These are phyloP conservation scores for Paecilomyces sp. DNA, from an alignment of 2,329 filamentous ascomycete species.

Conservation along the genomic window DNA sequence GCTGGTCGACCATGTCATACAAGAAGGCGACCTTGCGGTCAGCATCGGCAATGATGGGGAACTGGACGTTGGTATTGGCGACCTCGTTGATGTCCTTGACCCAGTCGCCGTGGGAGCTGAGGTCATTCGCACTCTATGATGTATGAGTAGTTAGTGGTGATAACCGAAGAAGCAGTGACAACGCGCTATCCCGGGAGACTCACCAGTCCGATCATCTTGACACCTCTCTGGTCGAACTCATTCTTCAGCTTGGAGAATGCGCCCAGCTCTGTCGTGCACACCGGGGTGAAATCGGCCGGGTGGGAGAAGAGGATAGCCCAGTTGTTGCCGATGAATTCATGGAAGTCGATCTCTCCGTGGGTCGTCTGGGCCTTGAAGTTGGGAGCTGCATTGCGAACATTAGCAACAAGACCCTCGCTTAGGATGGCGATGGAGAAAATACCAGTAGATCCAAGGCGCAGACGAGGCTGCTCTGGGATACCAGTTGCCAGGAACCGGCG, in stretches of 20 bases:
- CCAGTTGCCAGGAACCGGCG: slow-evolving; percentile 21
- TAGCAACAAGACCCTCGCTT: neutral
- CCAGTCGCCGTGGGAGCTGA: slow-evolving; percentile 79
- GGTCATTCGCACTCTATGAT: slow-evolving; percentile 65
- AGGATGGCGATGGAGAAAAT: neutral
- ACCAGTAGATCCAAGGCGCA: slow-evolving; percentile 30
- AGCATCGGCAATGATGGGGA: slow-evolving; percentile 79
- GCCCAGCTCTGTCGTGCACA: slow-evolving; percentile 92
- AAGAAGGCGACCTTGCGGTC: slow-evolving; percentile 67
- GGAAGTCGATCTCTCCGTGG: slow-evolving; percentile 60
- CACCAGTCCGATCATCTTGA: slow-evolving; percentile 82
- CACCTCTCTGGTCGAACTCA: slow-evolving; percentile 78
- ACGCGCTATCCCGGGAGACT: slow-evolving; percentile 4
- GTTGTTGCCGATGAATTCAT: slow-evolving; percentile 63
- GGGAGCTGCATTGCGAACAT: slow-evolving; percentile 39
- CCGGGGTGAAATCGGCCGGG: slow-evolving; percentile 78
- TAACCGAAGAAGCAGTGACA: neutral
- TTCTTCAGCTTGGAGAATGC: slow-evolving; percentile 83
- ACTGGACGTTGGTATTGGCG: slow-evolving; percentile 60
- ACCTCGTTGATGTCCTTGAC: slow-evolving; percentile 84
- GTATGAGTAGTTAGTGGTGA: neutral
- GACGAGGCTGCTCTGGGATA: slow-evolving; percentile 25
- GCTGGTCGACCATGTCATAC: slow-evolving; percentile 80
- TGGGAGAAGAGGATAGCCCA: slow-evolving; percentile 68
- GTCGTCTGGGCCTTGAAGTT: slow-evolving; percentile 66